phyloP scores from a whole-genome alignment of 805 yeast genomes.

The Candida tibetensis region DNA sequence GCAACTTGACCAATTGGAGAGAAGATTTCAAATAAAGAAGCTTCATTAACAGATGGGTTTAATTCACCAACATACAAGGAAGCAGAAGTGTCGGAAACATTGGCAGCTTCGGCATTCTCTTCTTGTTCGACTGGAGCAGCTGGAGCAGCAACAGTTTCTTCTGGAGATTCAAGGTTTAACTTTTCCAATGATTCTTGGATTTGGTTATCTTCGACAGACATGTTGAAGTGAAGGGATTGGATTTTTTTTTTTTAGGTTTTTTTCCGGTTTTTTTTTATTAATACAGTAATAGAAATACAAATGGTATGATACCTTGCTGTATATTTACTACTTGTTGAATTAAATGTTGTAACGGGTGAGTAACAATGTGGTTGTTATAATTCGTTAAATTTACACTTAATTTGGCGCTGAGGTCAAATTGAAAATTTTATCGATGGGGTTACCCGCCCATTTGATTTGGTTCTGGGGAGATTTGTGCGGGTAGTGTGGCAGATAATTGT shows the following conservation, averaged over 20 bases:
- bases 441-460: no score
- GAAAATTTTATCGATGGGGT: neutral
- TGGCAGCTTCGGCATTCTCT: conserved; percentile 31
- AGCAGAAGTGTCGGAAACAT: conserved; percentile 61
- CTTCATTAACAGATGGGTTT: conserved; percentile 89
- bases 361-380: neutral
- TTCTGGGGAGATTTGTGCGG: no score
- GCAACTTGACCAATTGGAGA: conserved; percentile 93
- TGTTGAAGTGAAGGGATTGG: conserved; percentile 10
- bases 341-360: neutral
- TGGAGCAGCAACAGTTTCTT: conserved; percentile 19
- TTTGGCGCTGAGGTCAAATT: neutral
- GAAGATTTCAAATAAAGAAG: conserved; percentile 89
- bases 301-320: neutral
- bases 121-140: conserved; percentile 24
- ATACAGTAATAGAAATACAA: conserved; percentile 1
- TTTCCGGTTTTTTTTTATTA: conserved; percentile 11
- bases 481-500: no score
- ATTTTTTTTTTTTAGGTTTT: conserved; percentile 13
- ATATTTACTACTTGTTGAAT: neutral
- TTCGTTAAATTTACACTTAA: neutral
- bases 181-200: conserved; percentile 47
- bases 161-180: conserved; percentile 37
- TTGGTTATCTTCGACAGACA: conserved; percentile 43
- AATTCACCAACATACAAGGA: conserved; percentile 97